These are phyloP conservation scores for Tuber umbilicatum DNA, from an alignment of 495 filamentous ascomycete species.

Conservation along the genomic window DNA sequence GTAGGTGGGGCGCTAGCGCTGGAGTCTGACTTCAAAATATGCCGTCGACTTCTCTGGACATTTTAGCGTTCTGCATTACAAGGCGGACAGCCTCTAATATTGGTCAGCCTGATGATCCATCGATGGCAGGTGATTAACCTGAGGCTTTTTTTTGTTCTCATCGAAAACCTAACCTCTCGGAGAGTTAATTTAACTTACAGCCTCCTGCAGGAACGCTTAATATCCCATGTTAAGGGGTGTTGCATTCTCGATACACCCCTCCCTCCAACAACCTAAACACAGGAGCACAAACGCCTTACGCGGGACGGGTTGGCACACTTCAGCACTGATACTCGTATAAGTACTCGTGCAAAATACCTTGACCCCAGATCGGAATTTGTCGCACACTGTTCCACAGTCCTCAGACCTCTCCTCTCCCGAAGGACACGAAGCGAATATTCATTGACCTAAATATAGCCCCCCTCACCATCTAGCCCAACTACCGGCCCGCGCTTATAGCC, in stretches of 20 bases:
- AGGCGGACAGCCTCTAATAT: background rate
- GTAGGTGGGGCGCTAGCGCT: background rate
- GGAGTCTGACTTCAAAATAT: background rate
- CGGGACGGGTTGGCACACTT: background rate
- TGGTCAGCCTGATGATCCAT: background rate
- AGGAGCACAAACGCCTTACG: background rate
- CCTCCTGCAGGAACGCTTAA: conserved; percentile 4
- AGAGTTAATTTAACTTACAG: conserved; percentile 1
- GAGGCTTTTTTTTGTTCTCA: background rate
- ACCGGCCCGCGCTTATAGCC: background rate
- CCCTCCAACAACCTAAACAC: background rate
- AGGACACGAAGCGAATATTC: background rate
- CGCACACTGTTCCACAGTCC: background rate
- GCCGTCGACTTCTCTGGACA: conserved; percentile 1
- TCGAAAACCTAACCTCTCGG: background rate
- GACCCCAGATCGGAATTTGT: background rate
- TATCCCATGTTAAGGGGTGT: conserved; percentile 3
- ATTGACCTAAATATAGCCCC: background rate
- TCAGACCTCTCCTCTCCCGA: background rate
- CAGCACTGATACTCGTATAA: background rate
- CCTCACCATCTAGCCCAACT: background rate
- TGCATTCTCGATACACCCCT: background rate
- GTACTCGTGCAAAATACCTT: background rate
- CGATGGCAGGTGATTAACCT: conserved; percentile 2
- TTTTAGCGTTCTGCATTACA: background rate